These are phyloP conservation scores for Penicillium cinerascens DNA, from an alignment of 495 filamentous ascomycete species.

Conservation along the genomic window DNA sequence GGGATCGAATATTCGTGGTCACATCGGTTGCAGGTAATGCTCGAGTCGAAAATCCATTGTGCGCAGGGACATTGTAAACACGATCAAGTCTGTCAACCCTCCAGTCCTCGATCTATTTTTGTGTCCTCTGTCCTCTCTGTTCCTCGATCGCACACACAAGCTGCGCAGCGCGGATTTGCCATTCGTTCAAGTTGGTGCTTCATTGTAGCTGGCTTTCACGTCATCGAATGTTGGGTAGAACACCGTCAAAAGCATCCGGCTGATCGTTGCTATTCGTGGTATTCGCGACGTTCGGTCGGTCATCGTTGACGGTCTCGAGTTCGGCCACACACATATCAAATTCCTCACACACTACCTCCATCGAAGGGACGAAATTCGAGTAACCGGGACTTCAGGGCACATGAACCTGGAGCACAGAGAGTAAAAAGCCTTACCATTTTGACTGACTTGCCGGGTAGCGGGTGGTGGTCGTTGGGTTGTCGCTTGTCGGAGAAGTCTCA, in stretches of 20 bases:
- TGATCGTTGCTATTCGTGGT: conserved; percentile 1
- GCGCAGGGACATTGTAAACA: neutral
- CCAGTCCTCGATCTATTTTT: neutral
- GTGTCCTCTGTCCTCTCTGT: neutral
- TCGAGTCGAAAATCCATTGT: neutral
- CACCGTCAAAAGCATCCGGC: neutral
- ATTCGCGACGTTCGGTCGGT: conserved; percentile 8
- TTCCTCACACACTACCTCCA: conserved; percentile 15
- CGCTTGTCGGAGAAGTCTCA: conserved; percentile 45
- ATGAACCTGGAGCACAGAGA: conserved; percentile 18
- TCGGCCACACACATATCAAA: conserved; percentile 16
- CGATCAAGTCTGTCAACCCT: neutral
- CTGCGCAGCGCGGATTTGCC: neutral
- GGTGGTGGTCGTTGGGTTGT: conserved; percentile 48
- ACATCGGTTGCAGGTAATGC: neutral
- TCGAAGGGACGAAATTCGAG: conserved; percentile 17
- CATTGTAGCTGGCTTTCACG: neutral
- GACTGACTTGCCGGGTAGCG: conserved; percentile 50
- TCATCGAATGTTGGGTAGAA: neutral
- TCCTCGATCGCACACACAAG: neutral
- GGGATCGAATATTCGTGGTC: neutral
- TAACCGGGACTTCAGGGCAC: conserved; percentile 21
- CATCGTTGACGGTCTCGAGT: conserved; percentile 17
- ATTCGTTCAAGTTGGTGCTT: neutral
- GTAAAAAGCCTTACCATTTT: conserved; percentile 54